Percentiles rank a stretch among this genome's conserved stretches.
phyloP scores from a whole-genome alignment of 169 alveolate species.

The Plasmodium vivax region DNA sequence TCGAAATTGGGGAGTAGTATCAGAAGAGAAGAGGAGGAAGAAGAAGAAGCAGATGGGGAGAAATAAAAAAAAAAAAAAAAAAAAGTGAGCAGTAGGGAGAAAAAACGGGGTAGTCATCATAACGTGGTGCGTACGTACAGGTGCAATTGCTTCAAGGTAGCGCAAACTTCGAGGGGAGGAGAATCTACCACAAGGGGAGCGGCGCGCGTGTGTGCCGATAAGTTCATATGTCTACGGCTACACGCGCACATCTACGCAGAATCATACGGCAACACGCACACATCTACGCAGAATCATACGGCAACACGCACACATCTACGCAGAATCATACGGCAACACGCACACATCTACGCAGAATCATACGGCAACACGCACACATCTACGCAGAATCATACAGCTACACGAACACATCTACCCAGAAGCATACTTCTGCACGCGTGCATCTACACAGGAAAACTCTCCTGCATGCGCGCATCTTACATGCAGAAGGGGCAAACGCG shows the following conservation, averaged over 20 bases:
- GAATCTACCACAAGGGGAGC: no score
- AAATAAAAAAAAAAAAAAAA: conserved; percentile 18
- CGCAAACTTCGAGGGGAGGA: not conserved
- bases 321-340: not conserved
- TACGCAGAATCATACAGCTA: no score
- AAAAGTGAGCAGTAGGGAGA: not conserved
- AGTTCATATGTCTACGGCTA: not conserved
- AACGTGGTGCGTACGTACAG: not conserved
- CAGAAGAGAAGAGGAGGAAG: not conserved
- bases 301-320: not conserved
- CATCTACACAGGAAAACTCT: no score
- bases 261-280: not conserved
- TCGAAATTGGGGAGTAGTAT: not conserved
- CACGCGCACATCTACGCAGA: not conserved
- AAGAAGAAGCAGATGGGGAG: no score
- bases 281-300: not conserved
- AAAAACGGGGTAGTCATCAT: not conserved
- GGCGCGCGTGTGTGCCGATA: not conserved
- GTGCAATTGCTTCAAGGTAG: not conserved
- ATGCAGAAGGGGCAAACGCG: not conserved
- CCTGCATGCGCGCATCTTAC: no score
- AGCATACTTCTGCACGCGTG: no score
- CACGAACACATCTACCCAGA: no score
- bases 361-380: not conserved
- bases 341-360: not conserved